Evolutionary conservation across 169 alveolate species (phyloP).

Genomic region (Eimeria zaria): DNA sequence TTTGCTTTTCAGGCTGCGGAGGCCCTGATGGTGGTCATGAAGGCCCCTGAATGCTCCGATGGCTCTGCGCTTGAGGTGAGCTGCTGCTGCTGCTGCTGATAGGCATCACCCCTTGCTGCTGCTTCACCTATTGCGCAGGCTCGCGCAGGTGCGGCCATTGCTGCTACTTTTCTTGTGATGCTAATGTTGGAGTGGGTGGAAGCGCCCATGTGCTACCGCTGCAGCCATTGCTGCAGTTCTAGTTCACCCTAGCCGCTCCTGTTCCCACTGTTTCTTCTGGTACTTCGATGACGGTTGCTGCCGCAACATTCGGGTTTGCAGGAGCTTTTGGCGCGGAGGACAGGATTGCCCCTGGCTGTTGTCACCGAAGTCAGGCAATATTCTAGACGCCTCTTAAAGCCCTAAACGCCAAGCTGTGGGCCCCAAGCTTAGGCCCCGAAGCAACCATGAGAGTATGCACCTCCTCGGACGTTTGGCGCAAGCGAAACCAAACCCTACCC

Average conservation of each 20-base stretch:
- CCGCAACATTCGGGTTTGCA: not conserved
- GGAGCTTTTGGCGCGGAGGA: conserved; percentile 71
- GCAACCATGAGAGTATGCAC: not conserved
- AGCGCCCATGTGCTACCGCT: not conserved
- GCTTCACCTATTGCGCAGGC: too few species aligned
- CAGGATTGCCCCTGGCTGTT: conserved; percentile 28
- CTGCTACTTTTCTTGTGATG: not conserved
- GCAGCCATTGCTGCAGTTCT: not conserved
- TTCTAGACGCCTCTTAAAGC: not conserved
- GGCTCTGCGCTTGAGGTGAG: conserved; percentile 7
- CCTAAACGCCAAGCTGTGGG: not conserved
- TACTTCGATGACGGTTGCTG: not conserved
- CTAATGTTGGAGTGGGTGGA: not conserved
- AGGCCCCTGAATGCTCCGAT: conserved; percentile 45
- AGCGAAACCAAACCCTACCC: not conserved
- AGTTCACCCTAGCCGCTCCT: not conserved
- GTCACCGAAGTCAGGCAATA: conserved; percentile 50
- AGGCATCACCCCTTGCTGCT: not conserved
- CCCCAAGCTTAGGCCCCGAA: not conserved
- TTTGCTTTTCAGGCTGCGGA: conserved; percentile 51
- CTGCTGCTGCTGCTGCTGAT: conserved; percentile 31
- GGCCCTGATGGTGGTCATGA: conserved; percentile 68
- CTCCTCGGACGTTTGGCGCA: not conserved
- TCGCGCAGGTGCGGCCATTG: too few species aligned
- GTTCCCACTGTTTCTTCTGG: not conserved